phyloP scores from a whole-genome alignment of 2,329 filamentous ascomycete genomes.

The Xylaria sp. region DNA sequence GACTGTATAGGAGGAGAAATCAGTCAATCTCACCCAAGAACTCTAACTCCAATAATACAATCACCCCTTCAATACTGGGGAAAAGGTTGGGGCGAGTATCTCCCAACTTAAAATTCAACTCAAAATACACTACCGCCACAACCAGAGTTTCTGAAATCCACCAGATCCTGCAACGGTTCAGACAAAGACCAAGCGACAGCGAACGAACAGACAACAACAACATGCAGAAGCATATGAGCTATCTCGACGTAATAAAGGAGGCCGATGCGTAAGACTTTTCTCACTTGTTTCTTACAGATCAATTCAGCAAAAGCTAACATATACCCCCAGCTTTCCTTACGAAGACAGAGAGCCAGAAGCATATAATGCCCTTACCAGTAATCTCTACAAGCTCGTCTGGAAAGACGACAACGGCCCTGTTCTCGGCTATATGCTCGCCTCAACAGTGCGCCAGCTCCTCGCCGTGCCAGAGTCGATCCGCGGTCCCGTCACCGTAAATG shows the following conservation, averaged over 20 bases:
- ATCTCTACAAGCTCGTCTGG: conserved; percentile 74
- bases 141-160: conserved; percentile 5
- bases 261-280: conserved; percentile 60
- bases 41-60: neutral
- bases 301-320: conserved; percentile 7
- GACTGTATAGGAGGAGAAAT: neutral
- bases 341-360: conserved; percentile 67
- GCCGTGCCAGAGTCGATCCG: conserved; percentile 62
- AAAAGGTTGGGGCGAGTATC: neutral
- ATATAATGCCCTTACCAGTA: conserved; percentile 66
- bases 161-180: conserved; percentile 6
- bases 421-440: conserved; percentile 68
- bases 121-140: neutral
- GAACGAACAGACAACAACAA: neutral
- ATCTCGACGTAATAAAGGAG: conserved; percentile 64
- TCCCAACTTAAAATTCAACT: neutral
- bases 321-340: conserved; percentile 77
- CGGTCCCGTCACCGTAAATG: conserved; percentile 71
- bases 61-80: neutral
- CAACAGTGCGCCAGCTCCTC: conserved; percentile 61
- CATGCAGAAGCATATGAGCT: conserved; percentile 48
- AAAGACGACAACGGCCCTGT: conserved; percentile 57
- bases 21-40: neutral
- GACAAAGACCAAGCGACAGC: neutral
- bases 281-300: neutral